Evolutionary conservation across 108 stramenopile genomes (phyloP).

Genomic region (Asterionellopsis glacialis): DNA sequence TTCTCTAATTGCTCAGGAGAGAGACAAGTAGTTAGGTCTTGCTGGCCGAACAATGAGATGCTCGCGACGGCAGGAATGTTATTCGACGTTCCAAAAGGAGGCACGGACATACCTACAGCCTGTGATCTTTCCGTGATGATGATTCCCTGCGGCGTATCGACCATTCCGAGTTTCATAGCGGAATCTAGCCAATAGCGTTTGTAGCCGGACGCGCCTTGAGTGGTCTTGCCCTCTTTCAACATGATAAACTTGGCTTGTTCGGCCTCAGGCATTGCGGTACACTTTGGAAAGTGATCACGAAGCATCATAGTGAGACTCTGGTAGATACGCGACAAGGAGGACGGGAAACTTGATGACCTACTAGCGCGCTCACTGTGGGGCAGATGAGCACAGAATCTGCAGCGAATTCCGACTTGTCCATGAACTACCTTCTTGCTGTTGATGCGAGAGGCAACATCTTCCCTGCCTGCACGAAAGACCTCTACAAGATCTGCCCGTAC

Average conservation of each 20-base stretch:
- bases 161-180: constrained; percentile 31
- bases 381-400: constrained; percentile 41
- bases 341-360: constrained; percentile 41
- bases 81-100: background rate
- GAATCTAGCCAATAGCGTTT: constrained; percentile 38
- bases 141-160: constrained; percentile 35
- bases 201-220: constrained; percentile 40
- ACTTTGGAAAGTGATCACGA: constrained; percentile 37
- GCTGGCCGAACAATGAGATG: no score
- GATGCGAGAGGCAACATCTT: constrained; percentile 26
- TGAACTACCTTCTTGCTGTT: constrained; percentile 25
- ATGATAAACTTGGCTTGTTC: constrained; percentile 7
- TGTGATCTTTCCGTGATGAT: constrained; percentile 9
- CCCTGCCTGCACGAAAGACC: constrained; percentile 34
- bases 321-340: constrained; percentile 34
- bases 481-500: constrained; percentile 36
- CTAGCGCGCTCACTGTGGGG: constrained; percentile 11
- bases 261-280: constrained; percentile 16
- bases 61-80: no score
- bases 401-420: constrained; percentile 47
- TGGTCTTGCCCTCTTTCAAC: constrained; percentile 26
- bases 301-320: constrained; percentile 50
- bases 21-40: no score
- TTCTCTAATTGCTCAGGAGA: no score
- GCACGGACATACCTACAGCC: background rate